phyloP scores from a whole-genome alignment of 2,329 filamentous ascomycete genomes.

The Fusarium temperatum region DNA sequence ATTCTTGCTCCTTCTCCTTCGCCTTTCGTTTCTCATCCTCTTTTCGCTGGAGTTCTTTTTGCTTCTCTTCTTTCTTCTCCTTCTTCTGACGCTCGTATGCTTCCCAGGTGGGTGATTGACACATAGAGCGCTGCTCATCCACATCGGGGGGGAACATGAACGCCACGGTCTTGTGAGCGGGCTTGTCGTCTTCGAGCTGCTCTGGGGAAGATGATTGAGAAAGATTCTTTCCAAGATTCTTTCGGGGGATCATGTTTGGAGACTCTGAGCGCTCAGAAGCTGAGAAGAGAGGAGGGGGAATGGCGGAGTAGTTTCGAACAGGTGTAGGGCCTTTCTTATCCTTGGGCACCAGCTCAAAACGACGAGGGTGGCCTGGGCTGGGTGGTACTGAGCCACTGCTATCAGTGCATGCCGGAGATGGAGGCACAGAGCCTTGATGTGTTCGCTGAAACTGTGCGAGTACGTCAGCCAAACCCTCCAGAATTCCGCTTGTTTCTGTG shows the following conservation, averaged over 20 bases:
- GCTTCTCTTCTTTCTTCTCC: conserved; percentile 60
- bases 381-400: conserved; percentile 27
- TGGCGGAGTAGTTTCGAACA: conserved; percentile 37
- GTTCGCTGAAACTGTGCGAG: conserved; percentile 26
- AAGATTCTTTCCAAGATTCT: conserved; percentile 18
- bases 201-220: conserved; percentile 16
- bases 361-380: conserved; percentile 33
- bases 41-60: conserved; percentile 51
- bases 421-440: conserved; percentile 28
- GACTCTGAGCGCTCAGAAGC: conserved; percentile 19
- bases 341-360: conserved; percentile 41
- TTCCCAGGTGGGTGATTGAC: conserved; percentile 71
- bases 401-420: conserved; percentile 26
- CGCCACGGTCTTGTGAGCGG: conserved; percentile 44
- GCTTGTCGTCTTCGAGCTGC: conserved; percentile 32
- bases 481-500: not conserved
- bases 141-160: conserved; percentile 46
- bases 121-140: conserved; percentile 54
- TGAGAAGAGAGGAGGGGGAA: conserved; percentile 34
- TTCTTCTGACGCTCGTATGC: conserved; percentile 63
- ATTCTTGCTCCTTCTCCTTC: conserved; percentile 30
- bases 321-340: conserved; percentile 37
- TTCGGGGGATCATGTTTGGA: conserved; percentile 26
- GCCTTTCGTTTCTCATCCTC: conserved; percentile 42
- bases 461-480: conserved; percentile 2